Base-by-base conservation (phyloP, 176 grass and related monocot species). In the Tillandsia leiboldiana region DNA sequence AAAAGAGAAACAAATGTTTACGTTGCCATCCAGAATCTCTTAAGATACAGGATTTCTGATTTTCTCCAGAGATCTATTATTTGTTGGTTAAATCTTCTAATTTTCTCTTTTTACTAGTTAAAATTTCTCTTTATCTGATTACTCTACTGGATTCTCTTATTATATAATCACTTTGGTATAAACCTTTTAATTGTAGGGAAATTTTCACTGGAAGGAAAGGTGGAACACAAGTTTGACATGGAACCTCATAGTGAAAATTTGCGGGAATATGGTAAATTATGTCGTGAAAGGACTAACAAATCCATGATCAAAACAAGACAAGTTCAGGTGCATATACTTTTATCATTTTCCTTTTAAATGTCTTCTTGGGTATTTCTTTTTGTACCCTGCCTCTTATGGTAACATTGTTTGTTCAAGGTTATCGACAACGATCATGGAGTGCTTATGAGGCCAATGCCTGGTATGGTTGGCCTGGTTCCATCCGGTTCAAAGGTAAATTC, bases 161-260 rank as follows among this genome's bases (percentile, higher is more conserved):
- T 18, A 26, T 69, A 23, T 23, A 12, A 26, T 51, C 48, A 26
- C 23, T 69, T 26, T 20, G 20, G 20, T 5, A 67, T 15, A 68
- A 53, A 3, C 18, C 49, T 62, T 26, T 17, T 47, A 75, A 67
- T 74, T 80, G 27, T 50, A 96, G 88, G 83, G 49, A 91, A 96
- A 68, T 84, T 89, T 67, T 87, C 86, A 51, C 72, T 87, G 8
- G 88, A 96, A 85, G 92, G 88, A 65, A 91, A 88, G 77, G 88
- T 91, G 0, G 88, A 96, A 51, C 83, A 96, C 71, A 96, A 96
- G 65, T 96, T 96, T 48, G 92, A 96, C 57, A 89, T 96, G 88
- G 81, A 96, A 50, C 92, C 86, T 53, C 92, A 91, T 67, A 89
- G 73, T 75, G 92, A 96, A 51, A 96, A 96, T 84, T 85, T 96